Conservation (phyloP, 768 basidiomycete species). For the Xerocomus potaroensis region DNA sequence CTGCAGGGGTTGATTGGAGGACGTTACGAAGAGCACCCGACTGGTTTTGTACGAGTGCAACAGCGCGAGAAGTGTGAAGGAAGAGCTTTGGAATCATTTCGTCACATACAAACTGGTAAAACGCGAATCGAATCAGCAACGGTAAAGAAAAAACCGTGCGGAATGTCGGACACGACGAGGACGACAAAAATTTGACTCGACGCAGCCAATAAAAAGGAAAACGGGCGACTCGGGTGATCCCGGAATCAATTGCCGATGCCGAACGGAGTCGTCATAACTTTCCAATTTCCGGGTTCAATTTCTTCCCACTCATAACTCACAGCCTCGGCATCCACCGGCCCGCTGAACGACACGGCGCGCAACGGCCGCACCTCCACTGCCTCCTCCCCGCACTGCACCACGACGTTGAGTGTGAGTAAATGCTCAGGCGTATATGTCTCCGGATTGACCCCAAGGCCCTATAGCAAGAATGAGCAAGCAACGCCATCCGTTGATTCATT, state of each 20-base stretch:
- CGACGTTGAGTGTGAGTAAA: slow-evolving; percentile 43
- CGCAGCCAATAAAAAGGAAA: slow-evolving; percentile 21
- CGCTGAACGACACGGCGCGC: slow-evolving; percentile 27
- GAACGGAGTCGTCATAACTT: not conserved
- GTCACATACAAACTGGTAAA: no score
- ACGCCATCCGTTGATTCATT: not conserved
- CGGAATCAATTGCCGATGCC: slow-evolving; percentile 9
- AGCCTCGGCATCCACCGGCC: slow-evolving; percentile 21
- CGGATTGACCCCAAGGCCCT: slow-evolving; percentile 60
- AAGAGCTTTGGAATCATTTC: slow-evolving; percentile 86
- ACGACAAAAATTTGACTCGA: slow-evolving; percentile 1
- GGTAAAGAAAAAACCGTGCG: not conserved
- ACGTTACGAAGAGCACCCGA: slow-evolving; percentile 69
- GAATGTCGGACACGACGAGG: slow-evolving; percentile 7
- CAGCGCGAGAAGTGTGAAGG: slow-evolving; percentile 72
- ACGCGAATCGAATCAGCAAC: no score
- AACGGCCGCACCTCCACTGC: slow-evolving; percentile 16
- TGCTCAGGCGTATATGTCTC: slow-evolving; percentile 57
- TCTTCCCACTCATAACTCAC: slow-evolving; percentile 28
- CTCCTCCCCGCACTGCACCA: slow-evolving; percentile 24
- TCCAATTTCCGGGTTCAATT: slow-evolving; percentile 29
- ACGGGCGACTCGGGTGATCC: slow-evolving; percentile 15
- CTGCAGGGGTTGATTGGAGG: slow-evolving; percentile 52
- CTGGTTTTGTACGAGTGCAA: slow-evolving; percentile 71
- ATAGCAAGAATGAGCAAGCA: no score